A percentile compares a stretch with the other conserved stretches of the same genome.
These are phyloP conservation scores for Rhodamnia rubescens DNA, from an alignment of 345 rosid genomes.

Conservation along the genomic window DNA sequence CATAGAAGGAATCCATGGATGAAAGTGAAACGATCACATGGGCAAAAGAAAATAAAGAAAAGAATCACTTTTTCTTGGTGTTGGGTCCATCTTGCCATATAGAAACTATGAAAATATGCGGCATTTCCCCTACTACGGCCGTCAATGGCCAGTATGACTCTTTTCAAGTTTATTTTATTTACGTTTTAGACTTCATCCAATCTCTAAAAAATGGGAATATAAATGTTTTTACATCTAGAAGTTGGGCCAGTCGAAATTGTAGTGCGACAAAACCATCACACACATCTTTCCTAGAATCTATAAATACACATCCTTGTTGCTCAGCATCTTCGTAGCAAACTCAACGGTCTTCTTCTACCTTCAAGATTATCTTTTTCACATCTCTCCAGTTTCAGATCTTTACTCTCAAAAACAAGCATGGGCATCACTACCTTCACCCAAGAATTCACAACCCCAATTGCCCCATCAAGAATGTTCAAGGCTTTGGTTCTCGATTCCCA, in stretches of 20 bases:
- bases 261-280: not conserved
- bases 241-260: not conserved
- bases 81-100: no score
- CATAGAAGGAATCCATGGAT: no score
- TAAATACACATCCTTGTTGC: not conserved
- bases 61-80: no score
- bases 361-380: not conserved
- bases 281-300: not conserved
- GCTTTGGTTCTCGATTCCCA: not conserved
- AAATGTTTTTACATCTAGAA: not conserved
- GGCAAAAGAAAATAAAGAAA: no score
- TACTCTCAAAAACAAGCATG: not conserved
- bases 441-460: not conserved
- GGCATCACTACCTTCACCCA: not conserved
- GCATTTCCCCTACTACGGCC: no score
- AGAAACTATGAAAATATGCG: no score
- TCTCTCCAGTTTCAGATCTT: not conserved
- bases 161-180: no score
- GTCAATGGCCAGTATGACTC: no score
- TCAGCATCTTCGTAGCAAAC: not conserved
- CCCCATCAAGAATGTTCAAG: not conserved
- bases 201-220: not conserved
- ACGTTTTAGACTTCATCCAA: no score
- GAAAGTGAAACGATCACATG: no score
- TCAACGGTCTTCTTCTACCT: not conserved